Evolutionary conservation across 2,329 filamentous ascomycete species (phyloP), one percentile per base, ranked within the genome.

Genomic region (Sordariomycetes sp.): DNA sequence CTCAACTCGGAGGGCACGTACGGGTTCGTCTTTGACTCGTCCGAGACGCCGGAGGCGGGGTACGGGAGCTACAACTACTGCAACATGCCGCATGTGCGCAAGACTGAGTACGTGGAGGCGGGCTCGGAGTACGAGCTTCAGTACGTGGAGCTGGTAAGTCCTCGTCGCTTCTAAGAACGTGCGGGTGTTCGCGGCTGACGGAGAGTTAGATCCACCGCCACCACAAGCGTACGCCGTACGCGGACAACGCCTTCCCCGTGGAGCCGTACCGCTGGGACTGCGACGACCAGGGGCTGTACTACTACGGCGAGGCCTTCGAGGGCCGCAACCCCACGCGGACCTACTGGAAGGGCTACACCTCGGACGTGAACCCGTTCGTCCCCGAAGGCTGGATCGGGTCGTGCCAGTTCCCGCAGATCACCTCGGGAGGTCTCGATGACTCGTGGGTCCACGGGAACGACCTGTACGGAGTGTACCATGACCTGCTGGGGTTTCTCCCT

Each of bases 21-120:
- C 68, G 88, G 87, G 1, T 92, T 90, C 67, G 78, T 89, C 20
- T 94, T 86, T 72, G 84, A 90, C 65, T 78, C 79, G 37, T 89
- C 87, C 1, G 63, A 72, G 1, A 80, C 81, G 0, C 81, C 87
- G 0, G 72, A 76, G 58, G 66, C 70, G 0, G 64, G 74, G 43
- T 86, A 88, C 70, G 82, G 83, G 6, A 77, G 73, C 1, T 92
- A 92, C 71, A 90, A 93, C 69, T 93, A 79, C 79, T 94, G 89
- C 71, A 92, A 94, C 66, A 94, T 94, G 88, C 89, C 90, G 1
- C 90, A 93, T 71, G 86, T 89, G n/a, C 79, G 88, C 35, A 72
- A 69, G 24, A 70, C 71, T 16, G 87, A 89, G 65, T 94, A 94
- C 66, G 69, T 77, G 16, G 76, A 71, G 60, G 74, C 79, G 0